Evolutionary conservation across 768 basidiomycete genomes (phyloP).

Genomic region (Trametes cubensis): DNA sequence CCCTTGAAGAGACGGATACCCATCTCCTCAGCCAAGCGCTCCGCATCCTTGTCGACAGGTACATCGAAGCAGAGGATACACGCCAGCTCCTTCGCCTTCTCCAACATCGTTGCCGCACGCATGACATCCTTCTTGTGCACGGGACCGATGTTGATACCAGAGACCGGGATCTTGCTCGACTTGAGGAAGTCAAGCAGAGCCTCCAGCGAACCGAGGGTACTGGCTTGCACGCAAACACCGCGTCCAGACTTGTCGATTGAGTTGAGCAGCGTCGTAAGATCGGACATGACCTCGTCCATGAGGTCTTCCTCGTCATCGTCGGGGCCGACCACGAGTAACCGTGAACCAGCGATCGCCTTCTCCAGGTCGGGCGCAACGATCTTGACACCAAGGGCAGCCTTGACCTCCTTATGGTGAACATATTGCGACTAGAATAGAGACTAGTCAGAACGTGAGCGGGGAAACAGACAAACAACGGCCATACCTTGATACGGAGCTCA

Average conservation of each 20-base stretch:
- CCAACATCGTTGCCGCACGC: constrained; percentile 90
- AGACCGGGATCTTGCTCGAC: constrained; percentile 94
- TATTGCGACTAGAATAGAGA: constrained; percentile 72
- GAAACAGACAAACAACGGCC: neutral
- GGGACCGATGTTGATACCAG: constrained; percentile 96
- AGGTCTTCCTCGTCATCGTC: constrained; percentile 97
- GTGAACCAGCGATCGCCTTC: constrained; percentile 97
- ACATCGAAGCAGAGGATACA: constrained; percentile 98
- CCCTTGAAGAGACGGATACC: constrained; percentile 95
- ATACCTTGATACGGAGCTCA: constrained; percentile 92
- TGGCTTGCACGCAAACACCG: constrained; percentile 97
- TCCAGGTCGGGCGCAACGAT: constrained; percentile 93
- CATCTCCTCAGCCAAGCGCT: constrained; percentile 89
- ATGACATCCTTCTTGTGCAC: constrained; percentile 95
- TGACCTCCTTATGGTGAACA: constrained; percentile 96
- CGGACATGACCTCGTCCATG: constrained; percentile 95
- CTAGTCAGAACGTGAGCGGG: constrained; percentile 3
- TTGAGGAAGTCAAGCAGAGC: constrained; percentile 96
- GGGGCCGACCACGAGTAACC: constrained; percentile 87
- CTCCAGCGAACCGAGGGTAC: constrained; percentile 95
- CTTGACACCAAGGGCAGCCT: constrained; percentile 96
- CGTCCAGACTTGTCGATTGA: constrained; percentile 95
- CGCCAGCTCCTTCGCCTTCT: constrained; percentile 93
- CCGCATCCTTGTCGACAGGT: constrained; percentile 89
- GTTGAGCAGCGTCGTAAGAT: constrained; percentile 83